Evolutionary conservation across 2,329 filamentous ascomycete species (phyloP).

Genomic region (Pseudopyricularia cyperi): DNA sequence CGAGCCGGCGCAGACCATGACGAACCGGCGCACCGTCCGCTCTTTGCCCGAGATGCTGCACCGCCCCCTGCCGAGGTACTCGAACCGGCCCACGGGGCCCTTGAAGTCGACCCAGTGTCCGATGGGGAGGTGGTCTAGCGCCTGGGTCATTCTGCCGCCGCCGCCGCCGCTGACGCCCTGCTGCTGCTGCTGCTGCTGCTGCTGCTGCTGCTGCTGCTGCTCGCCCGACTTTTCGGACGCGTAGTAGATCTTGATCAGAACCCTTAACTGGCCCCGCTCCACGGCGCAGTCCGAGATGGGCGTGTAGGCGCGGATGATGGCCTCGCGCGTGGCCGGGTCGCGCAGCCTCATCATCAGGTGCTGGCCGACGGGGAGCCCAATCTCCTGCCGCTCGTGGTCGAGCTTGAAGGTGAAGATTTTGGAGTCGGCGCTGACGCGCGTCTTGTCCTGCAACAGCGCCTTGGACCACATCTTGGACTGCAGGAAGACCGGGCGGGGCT

Average conservation of each 20-base stretch:
- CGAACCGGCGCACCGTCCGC: slow-evolving; percentile 50
- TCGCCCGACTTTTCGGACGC: too few species aligned
- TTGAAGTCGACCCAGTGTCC: slow-evolving; percentile 73
- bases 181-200: too few species aligned
- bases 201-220: too few species aligned
- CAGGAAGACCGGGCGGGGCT: slow-evolving; percentile 44
- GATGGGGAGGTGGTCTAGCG: slow-evolving; percentile 58
- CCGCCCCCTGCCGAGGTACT: slow-evolving; percentile 56
- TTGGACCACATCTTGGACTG: slow-evolving; percentile 62
- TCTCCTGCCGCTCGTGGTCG: slow-evolving; percentile 52
- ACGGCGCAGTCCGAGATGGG: slow-evolving; percentile 53
- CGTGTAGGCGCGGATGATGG: slow-evolving; percentile 78
- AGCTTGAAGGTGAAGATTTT: slow-evolving; percentile 72
- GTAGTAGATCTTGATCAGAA: slow-evolving; percentile 77
- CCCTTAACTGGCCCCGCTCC: slow-evolving; percentile 51
- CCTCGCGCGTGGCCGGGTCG: slow-evolving; percentile 56
- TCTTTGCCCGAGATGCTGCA: slow-evolving; percentile 47
- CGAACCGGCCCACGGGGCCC: slow-evolving; percentile 76
- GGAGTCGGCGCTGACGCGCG: slow-evolving; percentile 61
- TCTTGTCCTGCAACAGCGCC: slow-evolving; percentile 55
- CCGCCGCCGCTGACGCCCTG: slow-evolving; percentile 23
- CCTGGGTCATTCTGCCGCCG: slow-evolving; percentile 73
- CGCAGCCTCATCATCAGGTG: slow-evolving; percentile 75
- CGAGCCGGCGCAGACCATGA: slow-evolving; percentile 82
- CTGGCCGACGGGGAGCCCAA: slow-evolving; percentile 74